phyloP scores from a whole-genome alignment of 805 yeast genomes.

The Hanseniaspora osmophila region DNA sequence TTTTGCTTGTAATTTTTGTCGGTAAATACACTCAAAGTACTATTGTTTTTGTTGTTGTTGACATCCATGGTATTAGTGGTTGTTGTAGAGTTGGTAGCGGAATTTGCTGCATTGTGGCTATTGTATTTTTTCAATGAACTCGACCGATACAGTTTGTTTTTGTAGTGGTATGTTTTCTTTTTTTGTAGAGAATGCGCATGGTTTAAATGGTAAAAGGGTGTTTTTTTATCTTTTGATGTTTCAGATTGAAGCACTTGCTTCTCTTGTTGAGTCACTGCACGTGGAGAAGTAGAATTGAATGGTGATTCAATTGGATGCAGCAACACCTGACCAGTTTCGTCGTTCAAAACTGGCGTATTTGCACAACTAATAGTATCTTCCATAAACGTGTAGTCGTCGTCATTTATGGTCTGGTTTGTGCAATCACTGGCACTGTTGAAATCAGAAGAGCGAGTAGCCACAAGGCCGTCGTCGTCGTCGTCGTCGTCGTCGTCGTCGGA shows the following conservation, averaged over 20 bases:
- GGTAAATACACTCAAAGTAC: neutral
- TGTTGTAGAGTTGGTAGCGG: neutral
- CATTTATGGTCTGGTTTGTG: too few relatives aligned
- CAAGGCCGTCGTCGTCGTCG: neutral
- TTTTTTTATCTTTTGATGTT: neutral
- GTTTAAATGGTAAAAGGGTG: neutral
- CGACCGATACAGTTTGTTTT: slow-evolving; percentile 1
- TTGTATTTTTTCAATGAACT: slow-evolving; percentile 3
- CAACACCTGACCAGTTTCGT: neutral
- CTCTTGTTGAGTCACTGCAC: neutral
- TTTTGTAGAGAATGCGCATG: slow-evolving; percentile 2
- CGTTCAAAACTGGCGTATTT: neutral
- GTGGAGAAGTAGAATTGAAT: neutral
- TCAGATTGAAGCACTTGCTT: neutral
- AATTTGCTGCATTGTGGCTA: neutral
- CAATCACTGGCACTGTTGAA: neutral
- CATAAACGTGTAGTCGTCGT: too few relatives aligned
- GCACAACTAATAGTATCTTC: too few relatives aligned
- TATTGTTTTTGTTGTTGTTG: neutral
- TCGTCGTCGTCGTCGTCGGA: neutral
- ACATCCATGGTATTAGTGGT: neutral
- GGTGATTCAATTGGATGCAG: too few relatives aligned
- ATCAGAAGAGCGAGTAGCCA: neutral
- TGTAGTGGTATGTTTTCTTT: neutral
- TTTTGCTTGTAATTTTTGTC: neutral